Base-by-base conservation (phyloP, 305 asterid genomes). In the Fraxinus angustifolia region DNA sequence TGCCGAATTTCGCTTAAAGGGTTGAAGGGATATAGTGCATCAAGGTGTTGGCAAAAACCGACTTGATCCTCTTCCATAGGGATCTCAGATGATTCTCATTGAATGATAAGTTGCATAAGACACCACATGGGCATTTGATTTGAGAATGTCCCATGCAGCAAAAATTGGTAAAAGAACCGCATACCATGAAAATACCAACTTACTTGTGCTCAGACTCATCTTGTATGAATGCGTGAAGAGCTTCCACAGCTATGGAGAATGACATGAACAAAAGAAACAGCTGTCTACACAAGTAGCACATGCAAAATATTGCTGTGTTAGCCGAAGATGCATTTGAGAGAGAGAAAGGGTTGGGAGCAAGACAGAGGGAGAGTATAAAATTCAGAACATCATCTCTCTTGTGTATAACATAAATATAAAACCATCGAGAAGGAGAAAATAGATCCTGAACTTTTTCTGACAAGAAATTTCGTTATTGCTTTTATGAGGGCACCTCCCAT, bases 171-270 rank as follows among this genome's bases (percentile, higher is more conserved):
- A 30, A 11, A 30, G 74, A 30, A 28, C 74, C 2, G n/a, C 12
- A 50, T 77, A 28, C 31, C 67, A 35, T 78, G 68, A 80, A 31
- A 84, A 83, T 56, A 62, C 53, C 82, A 86, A 88, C 97, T 88
- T 93, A 94, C 99, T 90, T 96, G 98, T 96, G 99, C 87, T 93
- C 99, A 16, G 98, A 94, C 85, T 96, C 99, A 84, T 96, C 98
- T 84, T 96, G 98, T 86, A 94, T 91, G 88, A 96, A 96, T 2
- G 98, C 95, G 76, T 96, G 99, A 84, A 96, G 98, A 33, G 94
- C 99, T 91, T 96, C 98, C 88, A 94, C 98, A 17, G 97, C 97
- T 80, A 96, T 83, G 90, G 97, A 92, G 91, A 96, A 96, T 11
- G 98, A 92, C 95, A 94, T 79, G 86, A 96, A 96, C 93, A 96